phyloP scores from a whole-genome alignment of 331 rosid genomes.

The Saraca asoca region DNA sequence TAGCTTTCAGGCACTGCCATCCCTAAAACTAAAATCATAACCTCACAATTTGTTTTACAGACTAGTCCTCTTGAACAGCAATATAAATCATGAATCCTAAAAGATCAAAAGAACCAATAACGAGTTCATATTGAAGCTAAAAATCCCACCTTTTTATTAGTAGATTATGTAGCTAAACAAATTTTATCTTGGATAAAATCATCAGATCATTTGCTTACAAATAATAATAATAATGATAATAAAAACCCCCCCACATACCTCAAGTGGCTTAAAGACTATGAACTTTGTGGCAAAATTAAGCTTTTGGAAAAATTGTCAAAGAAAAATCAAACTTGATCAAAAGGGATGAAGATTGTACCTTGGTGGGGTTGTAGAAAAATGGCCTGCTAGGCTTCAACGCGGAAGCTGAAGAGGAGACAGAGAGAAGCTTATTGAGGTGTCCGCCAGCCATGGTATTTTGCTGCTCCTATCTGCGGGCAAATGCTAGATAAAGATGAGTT shows the following conservation, averaged over 20 bases:
- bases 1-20: neutral
- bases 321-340: neutral
- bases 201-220: too few species aligned
- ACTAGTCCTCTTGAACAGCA: conserved; percentile 3
- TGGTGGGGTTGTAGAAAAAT: conserved; percentile 44
- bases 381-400: conserved; percentile 40
- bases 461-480: neutral
- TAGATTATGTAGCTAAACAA: neutral
- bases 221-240: too few species aligned
- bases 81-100: neutral
- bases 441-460: conserved; percentile 35
- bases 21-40: too few species aligned
- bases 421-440: conserved; percentile 35
- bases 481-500: conserved; percentile 7
- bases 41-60: too few species aligned
- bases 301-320: neutral
- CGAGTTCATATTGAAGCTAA: neutral
- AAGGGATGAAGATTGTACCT: conserved; percentile 27
- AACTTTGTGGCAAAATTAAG: neutral
- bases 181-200: neutral
- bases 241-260: neutral
- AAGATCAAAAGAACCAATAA: neutral
- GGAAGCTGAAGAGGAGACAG: conserved; percentile 40
- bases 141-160: neutral
- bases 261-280: neutral